Evolutionary conservation across 345 rosid genomes (phyloP).

Genomic region (Cardamine resedifolia): DNA sequence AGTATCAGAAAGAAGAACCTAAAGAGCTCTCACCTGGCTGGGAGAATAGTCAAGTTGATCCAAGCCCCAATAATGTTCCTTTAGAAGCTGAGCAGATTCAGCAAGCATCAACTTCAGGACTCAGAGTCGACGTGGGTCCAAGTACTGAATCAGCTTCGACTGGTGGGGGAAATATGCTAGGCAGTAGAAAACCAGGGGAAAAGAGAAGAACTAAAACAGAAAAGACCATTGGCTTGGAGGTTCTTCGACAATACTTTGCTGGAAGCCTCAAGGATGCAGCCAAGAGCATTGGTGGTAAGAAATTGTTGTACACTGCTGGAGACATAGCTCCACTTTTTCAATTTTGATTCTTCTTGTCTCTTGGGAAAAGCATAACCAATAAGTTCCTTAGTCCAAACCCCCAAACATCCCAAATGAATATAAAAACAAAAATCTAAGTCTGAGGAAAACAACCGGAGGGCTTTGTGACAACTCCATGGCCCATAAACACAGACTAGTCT

Average conservation of each 20-base stretch:
- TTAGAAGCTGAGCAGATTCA: conserved; percentile 44
- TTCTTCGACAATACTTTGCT: conserved; percentile 80
- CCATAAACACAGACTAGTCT: background rate
- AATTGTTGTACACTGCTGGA: conserved; percentile 22
- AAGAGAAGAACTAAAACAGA: conserved; percentile 73
- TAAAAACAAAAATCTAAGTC: background rate
- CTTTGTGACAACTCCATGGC: background rate
- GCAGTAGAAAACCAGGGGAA: conserved; percentile 52
- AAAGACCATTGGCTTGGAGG: conserved; percentile 82
- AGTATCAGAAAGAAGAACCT: conserved; percentile 55
- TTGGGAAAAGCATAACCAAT: conserved; percentile 11
- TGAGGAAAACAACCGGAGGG: too few relatives aligned
- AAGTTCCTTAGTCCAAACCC: background rate
- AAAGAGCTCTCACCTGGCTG: conserved; percentile 47
- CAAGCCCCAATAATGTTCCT: conserved; percentile 37
- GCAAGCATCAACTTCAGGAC: conserved; percentile 37
- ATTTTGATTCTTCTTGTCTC: conserved; percentile 14
- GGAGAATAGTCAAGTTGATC: conserved; percentile 44
- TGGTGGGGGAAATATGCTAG: conserved; percentile 36
- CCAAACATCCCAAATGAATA: conserved; percentile 1
- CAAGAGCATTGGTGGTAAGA: conserved; percentile 87
- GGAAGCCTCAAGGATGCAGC: conserved; percentile 99
- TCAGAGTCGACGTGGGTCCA: conserved; percentile 36
- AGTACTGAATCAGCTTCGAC: conserved; percentile 38
- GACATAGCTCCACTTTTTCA: conserved; percentile 17